These are phyloP conservation scores for Polytolypa hystricis DNA, from an alignment of 2,329 filamentous ascomycete genomes.

Conservation along the genomic window DNA sequence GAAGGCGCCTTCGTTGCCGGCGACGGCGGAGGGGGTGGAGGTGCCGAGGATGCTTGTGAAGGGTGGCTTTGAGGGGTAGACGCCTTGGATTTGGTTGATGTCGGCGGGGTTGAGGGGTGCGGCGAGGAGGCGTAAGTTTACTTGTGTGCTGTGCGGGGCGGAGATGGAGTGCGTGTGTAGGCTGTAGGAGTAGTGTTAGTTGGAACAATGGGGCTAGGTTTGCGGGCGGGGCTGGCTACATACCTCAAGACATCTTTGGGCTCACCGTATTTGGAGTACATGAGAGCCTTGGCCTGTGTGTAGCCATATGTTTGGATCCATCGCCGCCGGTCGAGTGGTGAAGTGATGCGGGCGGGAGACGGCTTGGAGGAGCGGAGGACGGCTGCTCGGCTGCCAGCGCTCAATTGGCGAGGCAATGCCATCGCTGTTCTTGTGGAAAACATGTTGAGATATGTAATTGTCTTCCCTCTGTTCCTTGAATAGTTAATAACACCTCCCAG, in stretches of 20 bases:
- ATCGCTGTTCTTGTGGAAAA: constrained; percentile 2
- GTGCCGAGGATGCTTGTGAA: constrained; percentile 72
- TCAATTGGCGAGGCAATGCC: constrained; percentile 1
- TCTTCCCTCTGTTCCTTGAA: too few relatives aligned
- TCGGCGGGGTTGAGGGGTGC: constrained; percentile 94
- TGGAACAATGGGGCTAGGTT: background rate
- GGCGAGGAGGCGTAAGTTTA: constrained; percentile 79
- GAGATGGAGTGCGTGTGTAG: constrained; percentile 41
- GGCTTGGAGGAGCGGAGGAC: background rate
- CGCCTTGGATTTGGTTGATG: constrained; percentile 95
- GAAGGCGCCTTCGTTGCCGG: constrained; percentile 76
- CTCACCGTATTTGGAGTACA: constrained; percentile 39
- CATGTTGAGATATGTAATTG: too few relatives aligned
- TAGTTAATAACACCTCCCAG: too few relatives aligned
- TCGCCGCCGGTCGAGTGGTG: constrained; percentile 19
- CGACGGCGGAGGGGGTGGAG: constrained; percentile 53
- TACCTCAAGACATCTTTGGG: constrained; percentile 38
- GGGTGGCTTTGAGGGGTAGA: constrained; percentile 75
- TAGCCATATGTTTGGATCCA: constrained; percentile 39
- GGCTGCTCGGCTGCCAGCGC: background rate
- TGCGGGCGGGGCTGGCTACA: constrained; percentile 2
- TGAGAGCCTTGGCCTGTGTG: constrained; percentile 38
- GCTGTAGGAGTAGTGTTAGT: constrained; percentile 13
- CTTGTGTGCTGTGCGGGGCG: constrained; percentile 44
- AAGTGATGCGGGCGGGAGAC: constrained; percentile 4